Percentiles rank a stretch among this genome's conserved stretches.
These are phyloP conservation scores for Apophysomyces sp. DNA, from an alignment of 371 early-diverging fungal genomes.

Conservation along the genomic window DNA sequence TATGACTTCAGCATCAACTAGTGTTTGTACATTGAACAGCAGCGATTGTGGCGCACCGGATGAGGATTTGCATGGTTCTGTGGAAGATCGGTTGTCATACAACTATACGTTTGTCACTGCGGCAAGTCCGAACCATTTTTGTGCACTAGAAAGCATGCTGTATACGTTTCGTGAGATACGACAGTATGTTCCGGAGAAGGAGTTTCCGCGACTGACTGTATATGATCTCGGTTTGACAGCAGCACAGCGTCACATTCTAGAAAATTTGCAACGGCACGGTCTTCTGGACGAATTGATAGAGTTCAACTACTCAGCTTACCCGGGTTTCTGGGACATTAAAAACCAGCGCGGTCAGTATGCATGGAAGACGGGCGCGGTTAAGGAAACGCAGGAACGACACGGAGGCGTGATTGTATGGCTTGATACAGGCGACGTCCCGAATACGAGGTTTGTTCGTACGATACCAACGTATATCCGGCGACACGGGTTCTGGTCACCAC, in stretches of 20 bases:
- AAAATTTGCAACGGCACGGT: conserved; percentile 24
- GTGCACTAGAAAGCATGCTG: conserved; percentile 47
- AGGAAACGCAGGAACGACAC: conserved; percentile 44
- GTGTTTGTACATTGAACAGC: background rate
- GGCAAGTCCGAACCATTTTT: conserved; percentile 54
- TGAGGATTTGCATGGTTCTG: background rate
- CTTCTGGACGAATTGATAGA: conserved; percentile 37
- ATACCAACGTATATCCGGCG: conserved; percentile 31
- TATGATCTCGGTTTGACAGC: conserved; percentile 46
- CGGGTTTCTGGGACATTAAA: conserved; percentile 50
- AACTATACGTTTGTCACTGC: conserved; percentile 49
- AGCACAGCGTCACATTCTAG: conserved; percentile 27
- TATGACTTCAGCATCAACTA: background rate
- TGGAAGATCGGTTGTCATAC: background rate
- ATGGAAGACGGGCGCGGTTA: conserved; percentile 59
- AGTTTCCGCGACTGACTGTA: conserved; percentile 41
- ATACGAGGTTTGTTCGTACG: conserved; percentile 35
- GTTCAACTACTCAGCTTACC: conserved; percentile 47
- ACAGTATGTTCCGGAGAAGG: conserved; percentile 6
- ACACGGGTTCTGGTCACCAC: conserved; percentile 47
- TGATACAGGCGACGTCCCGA: conserved; percentile 48
- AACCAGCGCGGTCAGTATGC: conserved; percentile 53
- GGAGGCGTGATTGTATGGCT: conserved; percentile 55
- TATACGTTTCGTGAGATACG: conserved; percentile 28
- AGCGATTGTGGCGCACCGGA: background rate